Percentiles rank a stretch among this genome's conserved stretches.
phyloP scores from a whole-genome alignment of 495 filamentous ascomycete species.

The Aspergillus haitiensis region DNA sequence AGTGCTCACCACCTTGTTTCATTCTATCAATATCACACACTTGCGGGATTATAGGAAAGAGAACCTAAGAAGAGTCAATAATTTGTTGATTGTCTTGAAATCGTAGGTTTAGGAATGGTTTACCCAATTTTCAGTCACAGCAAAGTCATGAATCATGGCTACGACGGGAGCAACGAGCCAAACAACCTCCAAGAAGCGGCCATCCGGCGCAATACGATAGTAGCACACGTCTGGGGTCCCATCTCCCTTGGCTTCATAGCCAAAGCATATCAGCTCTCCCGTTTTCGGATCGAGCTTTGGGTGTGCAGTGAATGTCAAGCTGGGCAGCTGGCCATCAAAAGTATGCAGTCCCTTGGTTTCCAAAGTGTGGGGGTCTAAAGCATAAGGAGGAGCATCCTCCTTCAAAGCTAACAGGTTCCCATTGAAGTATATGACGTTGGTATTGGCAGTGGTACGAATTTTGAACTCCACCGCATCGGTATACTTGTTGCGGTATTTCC shows the following conservation, averaged over 20 bases:
- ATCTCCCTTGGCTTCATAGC: conserved; percentile 28
- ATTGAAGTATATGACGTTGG: conserved; percentile 55
- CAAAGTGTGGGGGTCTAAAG: conserved; percentile 55
- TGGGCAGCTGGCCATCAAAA: conserved; percentile 57
- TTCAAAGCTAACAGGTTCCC: conserved; percentile 55
- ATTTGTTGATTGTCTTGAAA: background rate
- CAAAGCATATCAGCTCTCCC: conserved; percentile 56
- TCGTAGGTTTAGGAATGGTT: background rate
- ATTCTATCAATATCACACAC: conserved; percentile 51
- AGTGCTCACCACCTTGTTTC: conserved; percentile 56
- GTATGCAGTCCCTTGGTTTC: conserved; percentile 55
- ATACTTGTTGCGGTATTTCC: conserved; percentile 55
- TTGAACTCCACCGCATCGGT: conserved; percentile 53
- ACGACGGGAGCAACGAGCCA: conserved; percentile 54
- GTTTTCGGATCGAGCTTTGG: conserved; percentile 61
- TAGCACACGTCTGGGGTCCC: conserved; percentile 49
- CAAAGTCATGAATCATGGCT: conserved; percentile 60
- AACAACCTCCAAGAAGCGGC: conserved; percentile 42
- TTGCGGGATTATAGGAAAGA: conserved; percentile 54
- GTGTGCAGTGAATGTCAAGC: conserved; percentile 59
- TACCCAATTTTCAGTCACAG: conserved; percentile 50
- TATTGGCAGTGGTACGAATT: conserved; percentile 54
- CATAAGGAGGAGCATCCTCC: conserved; percentile 56
- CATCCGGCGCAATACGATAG: conserved; percentile 46
- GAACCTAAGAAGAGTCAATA: conserved; percentile 26